Percentiles rank a stretch among this genome's conserved stretches.
Evolutionary conservation across 2,329 filamentous ascomycete genomes (phyloP).

Genomic region (Zymoseptoria crescenta): DNA sequence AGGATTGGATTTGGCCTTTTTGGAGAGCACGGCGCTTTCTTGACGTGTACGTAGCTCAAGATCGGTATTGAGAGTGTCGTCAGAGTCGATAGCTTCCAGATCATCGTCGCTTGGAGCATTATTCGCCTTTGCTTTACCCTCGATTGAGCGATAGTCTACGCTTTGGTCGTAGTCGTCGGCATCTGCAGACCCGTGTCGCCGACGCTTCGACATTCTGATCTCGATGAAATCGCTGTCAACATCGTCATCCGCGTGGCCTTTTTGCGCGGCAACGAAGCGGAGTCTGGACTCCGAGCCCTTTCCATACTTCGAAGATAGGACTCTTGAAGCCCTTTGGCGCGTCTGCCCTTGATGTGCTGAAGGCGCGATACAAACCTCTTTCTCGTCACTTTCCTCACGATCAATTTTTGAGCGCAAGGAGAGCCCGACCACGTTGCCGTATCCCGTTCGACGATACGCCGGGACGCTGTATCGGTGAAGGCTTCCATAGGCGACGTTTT

Average conservation of each 20-base stretch:
- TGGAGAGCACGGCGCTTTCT: conserved; percentile 55
- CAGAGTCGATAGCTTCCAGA: conserved; percentile 27
- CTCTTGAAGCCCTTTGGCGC: conserved; percentile 1
- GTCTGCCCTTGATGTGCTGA: neutral
- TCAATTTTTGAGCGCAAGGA: conserved; percentile 56
- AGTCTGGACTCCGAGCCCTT: conserved; percentile 2
- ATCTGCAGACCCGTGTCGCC: conserved; percentile 12
- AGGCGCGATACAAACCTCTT: conserved; percentile 7
- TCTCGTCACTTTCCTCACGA: conserved; percentile 51
- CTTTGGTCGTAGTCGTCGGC: conserved; percentile 10
- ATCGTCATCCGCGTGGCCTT: conserved; percentile 1
- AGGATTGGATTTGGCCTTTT: conserved; percentile 57
- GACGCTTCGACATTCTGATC: conserved; percentile 11
- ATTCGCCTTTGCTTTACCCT: conserved; percentile 23
- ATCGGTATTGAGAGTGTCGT: conserved; percentile 4
- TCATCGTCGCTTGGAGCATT: conserved; percentile 30
- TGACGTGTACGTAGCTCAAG: conserved; percentile 34
- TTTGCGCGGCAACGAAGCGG: conserved; percentile 5
- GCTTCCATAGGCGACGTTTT: conserved; percentile 67
- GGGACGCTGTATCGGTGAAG: conserved; percentile 67
- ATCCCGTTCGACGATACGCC: conserved; percentile 59
- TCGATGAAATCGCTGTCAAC: conserved; percentile 14
- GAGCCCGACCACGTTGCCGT: conserved; percentile 60
- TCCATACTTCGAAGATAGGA: conserved; percentile 11
- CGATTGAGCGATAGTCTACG: conserved; percentile 34